Base-by-base conservation (phyloP, 129 eudicot species). In the Tagetes patula region DNA sequence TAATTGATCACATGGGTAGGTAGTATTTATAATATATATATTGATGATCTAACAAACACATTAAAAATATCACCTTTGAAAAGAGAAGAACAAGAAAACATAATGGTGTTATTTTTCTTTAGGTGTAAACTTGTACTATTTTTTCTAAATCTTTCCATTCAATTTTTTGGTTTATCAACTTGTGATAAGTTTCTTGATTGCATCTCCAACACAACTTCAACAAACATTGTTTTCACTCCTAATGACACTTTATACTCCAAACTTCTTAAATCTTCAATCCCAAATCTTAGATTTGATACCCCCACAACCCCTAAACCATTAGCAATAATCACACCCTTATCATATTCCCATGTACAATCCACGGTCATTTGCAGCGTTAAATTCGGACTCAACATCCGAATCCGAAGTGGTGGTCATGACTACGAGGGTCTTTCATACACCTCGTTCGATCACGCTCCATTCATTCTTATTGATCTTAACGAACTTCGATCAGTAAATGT, bases 381-480 rank as follows among this genome's bases (percentile, higher is more conserved):
- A 62, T 62, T 32, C 3, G 10, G 67, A 62, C 31, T 62, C 31
- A 13, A 36, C 43, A 37, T 62, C 46, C 46, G 67, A 5, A n/a
- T 13, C 30, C 43, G 67, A 61, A 61, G 67, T 45, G 45, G 67
- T 5, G 67, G 67, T 37, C 67, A 62, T 62, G 67, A 62, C 31
- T 62, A 62, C 2, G 67, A 62, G 38, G 67, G 67, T 3, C 67
- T 61, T 37, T 61, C 67, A 45, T 61, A 61, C 67, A 36, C 67
- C 67, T 61, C 67, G 3, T 36, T 37, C 13, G 45, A 61, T 61
- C 67, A 61, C 4, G 6, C 9, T 5, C 43, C 43, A 4, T 61
- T 61, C 67, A 37, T 61, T 45, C 45, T 61, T 12, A 30, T 61
- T 37, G 67, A 61, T 61, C 46, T 61, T 9, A 61, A 34, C 67